A percentile compares a stretch with the other conserved stretches of the same genome.
Conservation (phyloP, 2,329 filamentous ascomycete species). For the Chrysoporthe cubensis region DNA sequence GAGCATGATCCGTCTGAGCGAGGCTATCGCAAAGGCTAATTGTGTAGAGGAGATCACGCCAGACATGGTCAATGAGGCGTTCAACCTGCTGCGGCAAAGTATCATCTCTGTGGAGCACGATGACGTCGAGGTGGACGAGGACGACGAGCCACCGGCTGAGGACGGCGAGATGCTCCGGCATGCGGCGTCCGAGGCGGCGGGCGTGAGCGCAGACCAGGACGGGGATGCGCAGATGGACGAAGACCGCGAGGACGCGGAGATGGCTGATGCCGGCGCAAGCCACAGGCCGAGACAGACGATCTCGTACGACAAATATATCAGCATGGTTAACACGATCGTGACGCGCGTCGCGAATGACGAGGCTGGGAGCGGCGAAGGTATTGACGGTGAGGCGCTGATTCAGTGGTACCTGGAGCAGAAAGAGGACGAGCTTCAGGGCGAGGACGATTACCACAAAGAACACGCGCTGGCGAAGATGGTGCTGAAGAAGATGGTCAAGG, state of each 20-base stretch:
- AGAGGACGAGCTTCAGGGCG: conserved; percentile 77
- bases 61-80: conserved; percentile 88
- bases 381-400: conserved; percentile 79
- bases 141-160: conserved; percentile 49
- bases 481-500: conserved; percentile 94
- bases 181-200: conserved; percentile 55
- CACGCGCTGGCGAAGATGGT: conserved; percentile 78
- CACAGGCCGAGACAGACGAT: conserved; percentile 75
- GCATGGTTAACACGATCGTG: conserved; percentile 85
- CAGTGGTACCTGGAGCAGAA: conserved; percentile 92
- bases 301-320: conserved; percentile 92
- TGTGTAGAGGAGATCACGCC: conserved; percentile 89
- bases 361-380: conserved; percentile 73
- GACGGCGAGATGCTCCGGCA: conserved; percentile 52
- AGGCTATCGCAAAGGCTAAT: conserved; percentile 98
- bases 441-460: conserved; percentile 82
- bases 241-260: conserved; percentile 42
- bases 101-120: conserved; percentile 99
- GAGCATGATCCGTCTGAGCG: conserved; percentile 90
- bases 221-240: conserved; percentile 50
- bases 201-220: conserved; percentile 50
- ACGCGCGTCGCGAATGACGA: conserved; percentile 85
- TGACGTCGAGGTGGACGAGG: conserved; percentile 90
- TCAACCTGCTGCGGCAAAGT: conserved; percentile 85
- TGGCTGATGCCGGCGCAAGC: conserved; percentile 22